These are phyloP conservation scores for Yarrowia bubula DNA, from an alignment of 805 yeast species.

Conservation along the genomic window DNA sequence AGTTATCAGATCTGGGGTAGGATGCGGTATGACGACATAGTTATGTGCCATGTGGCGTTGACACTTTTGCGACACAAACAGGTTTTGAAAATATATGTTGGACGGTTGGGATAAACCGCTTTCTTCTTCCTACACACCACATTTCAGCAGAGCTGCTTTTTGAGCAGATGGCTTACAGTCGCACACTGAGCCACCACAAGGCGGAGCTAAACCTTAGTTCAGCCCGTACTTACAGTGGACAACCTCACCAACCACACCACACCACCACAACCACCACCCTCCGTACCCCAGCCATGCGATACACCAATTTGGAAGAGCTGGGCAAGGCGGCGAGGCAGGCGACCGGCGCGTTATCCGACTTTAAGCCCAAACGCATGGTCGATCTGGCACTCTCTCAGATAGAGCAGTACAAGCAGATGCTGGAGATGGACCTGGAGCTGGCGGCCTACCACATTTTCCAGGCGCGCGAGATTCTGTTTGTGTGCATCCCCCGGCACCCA, in stretches of 20 bases:
- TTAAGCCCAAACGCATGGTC: slow-evolving; percentile 22
- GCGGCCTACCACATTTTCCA: slow-evolving; percentile 26
- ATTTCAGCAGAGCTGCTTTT: not conserved
- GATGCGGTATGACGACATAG: not conserved
- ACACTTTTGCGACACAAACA: not conserved
- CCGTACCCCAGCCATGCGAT: slow-evolving; percentile 21
- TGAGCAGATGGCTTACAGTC: not conserved
- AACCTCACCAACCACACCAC: not conserved
- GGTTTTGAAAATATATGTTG: not conserved
- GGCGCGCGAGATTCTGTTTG: slow-evolving; percentile 31
- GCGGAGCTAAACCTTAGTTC: slow-evolving; percentile 16
- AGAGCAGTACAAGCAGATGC: slow-evolving; percentile 27
- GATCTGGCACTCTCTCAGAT: slow-evolving; percentile 24
- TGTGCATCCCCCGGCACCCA: slow-evolving; percentile 33
- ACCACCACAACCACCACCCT: not conserved
- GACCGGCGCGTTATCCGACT: slow-evolving; percentile 9
- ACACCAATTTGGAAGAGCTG: slow-evolving; percentile 17
- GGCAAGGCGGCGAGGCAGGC: slow-evolving; percentile 22
- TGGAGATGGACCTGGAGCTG: slow-evolving; percentile 26
- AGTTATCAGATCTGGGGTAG: slow-evolving; percentile 7
- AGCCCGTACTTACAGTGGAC: too few species aligned
- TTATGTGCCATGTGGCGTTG: not conserved
- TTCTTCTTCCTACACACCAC: not conserved
- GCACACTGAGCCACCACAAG: not conserved
- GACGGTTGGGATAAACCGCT: too few species aligned